phyloP scores from a whole-genome alignment of 2,329 filamentous ascomycete genomes.

The Fusarium sp. region DNA sequence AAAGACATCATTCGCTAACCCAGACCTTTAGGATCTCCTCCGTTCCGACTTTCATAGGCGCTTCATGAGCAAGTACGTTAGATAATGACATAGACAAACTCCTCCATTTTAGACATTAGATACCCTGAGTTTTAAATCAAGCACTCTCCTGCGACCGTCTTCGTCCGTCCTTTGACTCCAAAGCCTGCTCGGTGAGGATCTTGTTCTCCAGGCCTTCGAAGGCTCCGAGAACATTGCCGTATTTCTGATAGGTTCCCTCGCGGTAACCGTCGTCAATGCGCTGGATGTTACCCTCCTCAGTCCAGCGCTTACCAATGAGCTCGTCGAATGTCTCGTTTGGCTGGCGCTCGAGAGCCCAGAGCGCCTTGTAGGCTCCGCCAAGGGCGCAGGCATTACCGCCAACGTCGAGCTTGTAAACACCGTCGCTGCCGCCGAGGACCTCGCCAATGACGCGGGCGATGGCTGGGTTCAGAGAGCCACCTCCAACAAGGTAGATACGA shows the following conservation, averaged over 20 bases:
- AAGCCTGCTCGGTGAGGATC: conserved; percentile 61
- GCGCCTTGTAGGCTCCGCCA: conserved; percentile 93
- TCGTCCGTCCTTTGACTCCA: conserved; percentile 8
- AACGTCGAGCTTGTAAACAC: conserved; percentile 92
- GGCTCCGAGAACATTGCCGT: conserved; percentile 78
- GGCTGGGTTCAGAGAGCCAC: conserved; percentile 87
- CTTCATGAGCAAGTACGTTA: conserved; percentile 83
- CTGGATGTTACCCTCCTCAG: conserved; percentile 83
- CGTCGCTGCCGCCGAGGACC: conserved; percentile 87
- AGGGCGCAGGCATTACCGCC: conserved; percentile 95
- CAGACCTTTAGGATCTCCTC: conserved; percentile 74
- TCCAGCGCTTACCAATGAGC: conserved; percentile 85
- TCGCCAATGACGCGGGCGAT: conserved; percentile 87
- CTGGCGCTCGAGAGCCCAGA: conserved; percentile 84
- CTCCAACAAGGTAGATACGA: conserved; percentile 92
- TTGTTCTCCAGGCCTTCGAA: conserved; percentile 80
- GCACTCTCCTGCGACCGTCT: conserved; percentile 11
- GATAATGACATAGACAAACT: conserved; percentile 49
- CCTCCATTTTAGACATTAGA: conserved; percentile 41
- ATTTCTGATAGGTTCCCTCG: conserved; percentile 77
- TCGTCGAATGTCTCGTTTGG: conserved; percentile 84
- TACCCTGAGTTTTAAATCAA: conserved; percentile 37
- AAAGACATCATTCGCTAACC: conserved; percentile 32
- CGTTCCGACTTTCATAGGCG: conserved; percentile 97
- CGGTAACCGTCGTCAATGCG: conserved; percentile 86